A percentile compares a stretch with the other conserved stretches of the same genome.
Evolutionary conservation across 108 stramenopile species (phyloP).

Genomic region (Thalassiosira profunda): DNA sequence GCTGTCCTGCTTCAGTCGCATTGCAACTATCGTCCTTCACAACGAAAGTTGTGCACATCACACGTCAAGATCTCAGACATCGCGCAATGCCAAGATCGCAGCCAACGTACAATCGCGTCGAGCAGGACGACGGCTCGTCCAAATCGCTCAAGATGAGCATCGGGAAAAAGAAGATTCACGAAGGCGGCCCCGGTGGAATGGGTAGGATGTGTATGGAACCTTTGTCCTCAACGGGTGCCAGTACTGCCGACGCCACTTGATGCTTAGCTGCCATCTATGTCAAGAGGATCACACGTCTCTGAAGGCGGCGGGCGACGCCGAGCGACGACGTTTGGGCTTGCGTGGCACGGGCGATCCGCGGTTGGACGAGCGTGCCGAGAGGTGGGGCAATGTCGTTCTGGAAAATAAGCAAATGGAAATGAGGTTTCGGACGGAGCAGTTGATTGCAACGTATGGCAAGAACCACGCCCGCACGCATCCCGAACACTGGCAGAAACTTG

Average conservation of each 20-base stretch:
- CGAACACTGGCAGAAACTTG: too few species aligned
- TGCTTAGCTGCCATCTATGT: slow-evolving; percentile 4
- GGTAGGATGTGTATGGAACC: not conserved
- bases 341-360: not conserved
- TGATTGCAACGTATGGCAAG: too few species aligned
- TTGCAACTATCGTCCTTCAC: too few species aligned
- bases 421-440: too few species aligned
- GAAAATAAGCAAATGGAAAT: too few species aligned
- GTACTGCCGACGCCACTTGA: slow-evolving; percentile 4
- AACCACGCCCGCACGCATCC: too few species aligned
- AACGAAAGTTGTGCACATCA: too few species aligned
- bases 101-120: too few species aligned
- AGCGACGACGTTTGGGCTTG: not conserved
- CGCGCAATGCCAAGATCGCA: too few species aligned
- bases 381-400: too few species aligned
- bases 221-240: not conserved
- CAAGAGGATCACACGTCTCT: not conserved
- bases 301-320: not conserved
- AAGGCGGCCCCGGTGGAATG: not conserved
- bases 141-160: slow-evolving; percentile 10
- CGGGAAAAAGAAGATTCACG: slow-evolving; percentile 4
- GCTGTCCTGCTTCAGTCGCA: too few species aligned
- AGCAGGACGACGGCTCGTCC: not conserved
- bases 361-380: not conserved
- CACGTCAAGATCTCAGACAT: too few species aligned